Evolutionary conservation across 176 grass and related monocot species (phyloP).

Genomic region (Carex kokanica): DNA sequence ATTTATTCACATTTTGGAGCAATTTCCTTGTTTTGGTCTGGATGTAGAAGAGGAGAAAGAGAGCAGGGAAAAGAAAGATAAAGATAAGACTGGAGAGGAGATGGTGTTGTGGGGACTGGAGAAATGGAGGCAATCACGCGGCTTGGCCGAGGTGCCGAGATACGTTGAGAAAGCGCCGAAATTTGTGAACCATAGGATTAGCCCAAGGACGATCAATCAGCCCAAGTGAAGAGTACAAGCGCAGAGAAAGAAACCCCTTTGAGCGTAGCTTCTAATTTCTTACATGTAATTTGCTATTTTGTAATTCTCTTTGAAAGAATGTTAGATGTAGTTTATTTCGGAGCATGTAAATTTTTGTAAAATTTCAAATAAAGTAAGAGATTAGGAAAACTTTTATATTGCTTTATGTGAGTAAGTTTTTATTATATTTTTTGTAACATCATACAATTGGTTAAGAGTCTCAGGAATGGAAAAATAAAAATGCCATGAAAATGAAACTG

Average conservation of each 20-base stretch:
- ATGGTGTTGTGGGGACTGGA: constrained; percentile 22
- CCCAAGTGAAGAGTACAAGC: constrained; percentile 9
- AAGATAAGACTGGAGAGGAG: constrained; percentile 24
- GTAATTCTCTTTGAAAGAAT: background rate
- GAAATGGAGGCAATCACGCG: constrained; percentile 24
- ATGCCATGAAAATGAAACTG: background rate
- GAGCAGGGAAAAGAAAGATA: background rate
- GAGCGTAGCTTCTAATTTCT: background rate
- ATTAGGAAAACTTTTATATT: background rate
- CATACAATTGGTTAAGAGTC: background rate
- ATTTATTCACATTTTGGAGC: background rate
- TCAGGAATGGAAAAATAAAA: background rate
- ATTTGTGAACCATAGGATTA: constrained; percentile 23
- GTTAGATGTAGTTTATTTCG: background rate
- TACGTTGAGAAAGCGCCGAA: constrained; percentile 17
- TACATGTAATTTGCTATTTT: constrained; percentile 19
- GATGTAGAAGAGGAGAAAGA: constrained; percentile 19
- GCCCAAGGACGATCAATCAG: constrained; percentile 23
- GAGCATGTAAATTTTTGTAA: constrained; percentile 29
- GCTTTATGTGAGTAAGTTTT: background rate
- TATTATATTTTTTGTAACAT: background rate
- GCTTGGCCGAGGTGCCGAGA: constrained; percentile 6
- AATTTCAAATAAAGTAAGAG: constrained; percentile 13
- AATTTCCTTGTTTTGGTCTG: background rate
- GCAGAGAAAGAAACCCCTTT: background rate